Base-by-base conservation (phyloP, 805 yeast species). In the Teunomyces panamensis region DNA sequence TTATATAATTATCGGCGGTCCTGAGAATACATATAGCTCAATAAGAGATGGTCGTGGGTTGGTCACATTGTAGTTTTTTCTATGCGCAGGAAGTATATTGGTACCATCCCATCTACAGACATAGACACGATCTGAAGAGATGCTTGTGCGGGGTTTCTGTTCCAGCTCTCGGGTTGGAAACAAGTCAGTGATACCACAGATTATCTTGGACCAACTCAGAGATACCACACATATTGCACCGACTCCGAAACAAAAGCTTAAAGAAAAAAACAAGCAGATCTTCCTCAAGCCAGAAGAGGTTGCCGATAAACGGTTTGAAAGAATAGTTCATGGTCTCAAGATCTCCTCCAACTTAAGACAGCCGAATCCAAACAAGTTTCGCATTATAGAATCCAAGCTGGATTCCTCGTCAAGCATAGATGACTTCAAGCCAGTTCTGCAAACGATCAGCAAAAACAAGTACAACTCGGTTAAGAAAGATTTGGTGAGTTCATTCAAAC, bases 221-320 rank as follows among this genome's bases (percentile, higher is more conserved):
- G 53, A 52, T 26, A 44, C 50, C 13, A 24, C 53, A n/a, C 20
- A 42, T 20, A 28, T 53, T 11, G 50, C 53, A 3, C 43, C 47
- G 39, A 33, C 20, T 9, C 45, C 43, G 24, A 34, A 28, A 36
- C 39, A 24, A n/a, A 43, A 33, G 32, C 36, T 16, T 13, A 27
- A 37, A 11, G 44, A 33, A 9, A 43, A 20, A 29, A 44, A 30
- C 39, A 50, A 50, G 33, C 55, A 51, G 44, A 51, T 53, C 48
- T 51, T 53, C 36, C 46, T 58, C 33, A 49, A 55, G 28, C 61
- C 61, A 7, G 47, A 49, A 14, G 49, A 58, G 36, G 53, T 56
- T 28, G 49, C 48, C 13, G 61, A 58, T 42, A 50, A 42, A 28
- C 49, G 55, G 26, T 55, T 53, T 42, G 48, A 49, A 28, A 49